Base-by-base conservation (phyloP, 2,329 filamentous ascomycete species). In the Phialophora chinensis region DNA sequence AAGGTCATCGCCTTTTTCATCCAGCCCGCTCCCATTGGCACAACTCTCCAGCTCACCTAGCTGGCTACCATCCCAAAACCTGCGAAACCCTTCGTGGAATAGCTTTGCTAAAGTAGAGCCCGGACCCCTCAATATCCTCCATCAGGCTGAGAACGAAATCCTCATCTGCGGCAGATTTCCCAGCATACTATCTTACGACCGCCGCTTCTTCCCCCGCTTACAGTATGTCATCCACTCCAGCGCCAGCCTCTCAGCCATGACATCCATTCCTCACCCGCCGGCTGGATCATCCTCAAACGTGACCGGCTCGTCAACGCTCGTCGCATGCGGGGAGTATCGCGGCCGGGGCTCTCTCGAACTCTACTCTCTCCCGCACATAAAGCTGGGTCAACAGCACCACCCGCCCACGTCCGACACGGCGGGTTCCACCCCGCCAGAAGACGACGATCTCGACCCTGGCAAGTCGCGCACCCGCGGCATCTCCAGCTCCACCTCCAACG, bases 131-230 rank as follows among this genome's bases (percentile, higher is more conserved):
- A 92, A 90, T 54, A 93, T 97, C 68, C 81, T 96, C 2, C 92
- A 97, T 75, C 82, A 93, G 31, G 89, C 89, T 14, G 82, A 81
- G 8, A 90, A 91, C 58, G 90, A 95, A 33, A 95, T 98, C 49
- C 94, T 93, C 80, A 88, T 97, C 42, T 92, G 90, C 4, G 94
- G 94, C 0, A 87, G 94, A 17, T 97, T 97, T 75, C 91, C 93
- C 4, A 93, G 88, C 73, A 91, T 97, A 64, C 82, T 97, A 3
- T 90, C 92, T 75, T 98, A 97, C 78, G 93, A 97, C 75, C 87
- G 93, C 3, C 89, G 94, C 53, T 92, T 87, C 77, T 96, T 97
- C 73, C 91, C 92, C 0, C 86, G 86, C 17, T 85, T 97, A 7
- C 86, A 88, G 66, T 89, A 88, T 5, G 92, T 92, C 0, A 88